Conservation (phyloP, 805 yeast species). For the Kluyveromyces aestuarii region DNA sequence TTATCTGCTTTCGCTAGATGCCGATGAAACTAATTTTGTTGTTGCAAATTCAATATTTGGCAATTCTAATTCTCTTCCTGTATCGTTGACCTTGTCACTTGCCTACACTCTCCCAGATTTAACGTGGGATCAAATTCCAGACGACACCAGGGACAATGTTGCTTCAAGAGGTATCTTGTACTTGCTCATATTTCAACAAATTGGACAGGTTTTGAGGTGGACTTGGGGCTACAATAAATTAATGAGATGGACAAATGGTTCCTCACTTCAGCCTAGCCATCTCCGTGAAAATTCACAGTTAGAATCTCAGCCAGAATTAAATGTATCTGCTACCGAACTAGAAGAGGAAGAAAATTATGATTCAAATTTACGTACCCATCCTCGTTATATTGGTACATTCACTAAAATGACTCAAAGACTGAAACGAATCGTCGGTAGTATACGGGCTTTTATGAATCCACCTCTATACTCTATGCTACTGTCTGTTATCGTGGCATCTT, state of each 20-base stretch:
- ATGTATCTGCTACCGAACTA: neutral
- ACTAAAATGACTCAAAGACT: slow-evolving; percentile 10
- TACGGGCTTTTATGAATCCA: slow-evolving; percentile 59
- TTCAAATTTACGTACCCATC: neutral
- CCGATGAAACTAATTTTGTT: slow-evolving; percentile 78
- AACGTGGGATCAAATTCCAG: slow-evolving; percentile 63
- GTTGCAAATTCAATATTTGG: slow-evolving; percentile 97
- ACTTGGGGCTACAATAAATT: slow-evolving; percentile 78
- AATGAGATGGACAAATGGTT: slow-evolving; percentile 35
- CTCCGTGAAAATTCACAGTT: neutral
- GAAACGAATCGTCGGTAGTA: slow-evolving; percentile 9
- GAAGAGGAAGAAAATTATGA: neutral
- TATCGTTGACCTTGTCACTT: slow-evolving; percentile 73
- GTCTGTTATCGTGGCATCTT: slow-evolving; percentile 60
- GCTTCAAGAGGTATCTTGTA: slow-evolving; percentile 74
- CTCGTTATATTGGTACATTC: slow-evolving; percentile 3
- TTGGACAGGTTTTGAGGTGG: slow-evolving; percentile 79
- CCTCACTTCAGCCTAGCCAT: neutral
- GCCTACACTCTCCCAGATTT: slow-evolving; percentile 68
- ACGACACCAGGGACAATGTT: slow-evolving; percentile 58
- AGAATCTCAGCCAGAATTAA: neutral
- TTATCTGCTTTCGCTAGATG: slow-evolving; percentile 46
- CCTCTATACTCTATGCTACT: slow-evolving; percentile 71
- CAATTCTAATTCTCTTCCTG: slow-evolving; percentile 90
- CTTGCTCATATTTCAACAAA: slow-evolving; percentile 67